phyloP scores from a whole-genome alignment of 164 flowering plant species.

The Vitis rupestris region DNA sequence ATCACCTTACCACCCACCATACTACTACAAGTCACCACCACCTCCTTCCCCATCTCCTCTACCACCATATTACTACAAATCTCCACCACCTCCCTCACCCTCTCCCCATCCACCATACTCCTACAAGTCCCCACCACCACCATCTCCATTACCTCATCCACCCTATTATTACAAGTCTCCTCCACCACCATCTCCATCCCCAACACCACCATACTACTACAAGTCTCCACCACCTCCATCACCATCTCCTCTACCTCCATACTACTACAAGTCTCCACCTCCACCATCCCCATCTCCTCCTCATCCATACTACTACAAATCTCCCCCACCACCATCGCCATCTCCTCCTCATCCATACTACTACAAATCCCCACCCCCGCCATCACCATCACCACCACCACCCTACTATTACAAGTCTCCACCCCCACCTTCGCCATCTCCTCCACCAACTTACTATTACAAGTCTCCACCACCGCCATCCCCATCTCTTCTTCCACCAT shows the following conservation, averaged over 20 bases:
- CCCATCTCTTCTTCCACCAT: not conserved
- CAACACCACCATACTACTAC: conserved; percentile 14
- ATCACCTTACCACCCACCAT: conserved; percentile 21
- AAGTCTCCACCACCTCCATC: conserved; percentile 33
- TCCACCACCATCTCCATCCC: conserved; percentile 4
- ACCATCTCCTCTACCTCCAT: conserved; percentile 11
- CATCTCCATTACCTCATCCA: conserved; percentile 1
- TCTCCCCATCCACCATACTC: conserved; percentile 9
- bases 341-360: conserved; percentile 15
- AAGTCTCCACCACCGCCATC: conserved; percentile 16
- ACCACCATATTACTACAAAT: conserved; percentile 21
- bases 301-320: conserved; percentile 18
- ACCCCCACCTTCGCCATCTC: conserved; percentile 6
- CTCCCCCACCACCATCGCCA: conserved; percentile 14
- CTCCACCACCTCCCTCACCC: conserved; percentile 32
- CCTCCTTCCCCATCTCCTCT: conserved; percentile 21
- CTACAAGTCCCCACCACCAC: conserved; percentile 9
- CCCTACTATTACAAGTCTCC: conserved; percentile 21
- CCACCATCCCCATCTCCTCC: conserved; percentile 30
- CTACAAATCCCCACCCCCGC: conserved; percentile 18
- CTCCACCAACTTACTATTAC: conserved; percentile 13
- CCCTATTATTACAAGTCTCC: conserved; percentile 2
- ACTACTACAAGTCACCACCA: conserved; percentile 32
- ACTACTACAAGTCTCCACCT: conserved; percentile 32
- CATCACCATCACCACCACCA: conserved; percentile 8